A percentile compares a stretch with the other conserved stretches of the same genome.
phyloP scores from a whole-genome alignment of 1,284 basidiomycete genomes.

The Apiotrichum domesticum region DNA sequence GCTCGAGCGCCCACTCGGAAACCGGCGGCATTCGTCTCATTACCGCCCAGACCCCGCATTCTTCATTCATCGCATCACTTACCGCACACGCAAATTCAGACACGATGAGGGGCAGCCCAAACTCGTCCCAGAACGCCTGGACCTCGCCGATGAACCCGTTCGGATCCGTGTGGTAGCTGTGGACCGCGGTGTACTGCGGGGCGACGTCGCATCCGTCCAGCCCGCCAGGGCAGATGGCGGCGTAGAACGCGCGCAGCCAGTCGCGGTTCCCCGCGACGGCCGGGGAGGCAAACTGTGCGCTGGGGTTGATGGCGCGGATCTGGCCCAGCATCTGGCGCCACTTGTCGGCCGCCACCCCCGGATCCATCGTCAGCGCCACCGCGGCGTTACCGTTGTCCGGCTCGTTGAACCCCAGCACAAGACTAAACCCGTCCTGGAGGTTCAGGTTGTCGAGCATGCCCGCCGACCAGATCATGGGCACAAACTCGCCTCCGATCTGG shows the following conservation, averaged over 20 bases:
- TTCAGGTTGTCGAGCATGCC: background rate
- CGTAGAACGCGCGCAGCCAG: conserved; percentile 24
- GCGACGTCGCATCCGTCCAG: conserved; percentile 17
- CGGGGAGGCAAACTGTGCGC: conserved; percentile 19
- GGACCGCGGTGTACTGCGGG: conserved; percentile 34
- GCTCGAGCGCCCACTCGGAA: no score
- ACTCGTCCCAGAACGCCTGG: conserved; percentile 15
- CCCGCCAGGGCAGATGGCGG: conserved; percentile 9
- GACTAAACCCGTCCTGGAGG: background rate
- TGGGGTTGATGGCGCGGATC: background rate
- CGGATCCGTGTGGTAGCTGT: conserved; percentile 36
- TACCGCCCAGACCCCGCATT: no score
- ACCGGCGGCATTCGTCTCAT: no score
- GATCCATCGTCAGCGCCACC: background rate
- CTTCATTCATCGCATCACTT: background rate
- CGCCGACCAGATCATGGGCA: background rate
- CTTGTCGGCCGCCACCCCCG: background rate
- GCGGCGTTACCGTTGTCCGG: background rate
- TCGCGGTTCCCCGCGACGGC: conserved; percentile 26
- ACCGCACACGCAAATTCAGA: conserved; percentile 29
- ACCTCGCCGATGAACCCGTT: conserved; percentile 24
- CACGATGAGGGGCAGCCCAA: conserved; percentile 27
- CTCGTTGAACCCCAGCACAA: conserved; percentile 6
- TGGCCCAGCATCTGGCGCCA: background rate
- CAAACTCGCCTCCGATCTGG: background rate